phyloP scores from a whole-genome alignment of 2,329 filamentous ascomycete species.

The Hymenoscyphus occultus region DNA sequence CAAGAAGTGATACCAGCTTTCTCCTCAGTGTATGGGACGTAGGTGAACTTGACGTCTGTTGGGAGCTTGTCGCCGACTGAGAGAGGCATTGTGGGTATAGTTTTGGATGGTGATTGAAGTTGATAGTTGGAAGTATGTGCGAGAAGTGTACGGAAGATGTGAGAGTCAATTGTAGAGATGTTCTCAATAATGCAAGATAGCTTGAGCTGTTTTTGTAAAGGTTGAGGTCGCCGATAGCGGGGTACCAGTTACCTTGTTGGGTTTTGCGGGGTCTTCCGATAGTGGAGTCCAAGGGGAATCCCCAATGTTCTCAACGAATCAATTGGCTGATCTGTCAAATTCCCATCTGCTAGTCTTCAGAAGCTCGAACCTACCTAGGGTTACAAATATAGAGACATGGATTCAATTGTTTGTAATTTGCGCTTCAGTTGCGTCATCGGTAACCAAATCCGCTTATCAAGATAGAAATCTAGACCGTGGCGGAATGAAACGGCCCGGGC shows the following conservation, averaged over 20 bases:
- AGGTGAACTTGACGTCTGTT: conserved; percentile 75
- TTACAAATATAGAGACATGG: not conserved
- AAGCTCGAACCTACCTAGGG: not conserved
- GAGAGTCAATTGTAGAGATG: not conserved
- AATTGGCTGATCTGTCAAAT: not conserved
- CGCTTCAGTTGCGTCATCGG: conserved; percentile 73
- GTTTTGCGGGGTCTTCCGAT: not conserved
- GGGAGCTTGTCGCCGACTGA: conserved; percentile 82
- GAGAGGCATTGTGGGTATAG: conserved; percentile 26
- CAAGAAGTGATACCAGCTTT: conserved; percentile 68
- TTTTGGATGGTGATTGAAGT: not conserved
- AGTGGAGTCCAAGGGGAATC: conserved; percentile 4
- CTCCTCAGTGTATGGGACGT: conserved; percentile 74
- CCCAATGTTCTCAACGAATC: conserved; percentile 31
- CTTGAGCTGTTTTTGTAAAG: conserved; percentile 5
- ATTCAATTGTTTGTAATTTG: conserved; percentile 48
- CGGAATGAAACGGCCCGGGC: not conserved
- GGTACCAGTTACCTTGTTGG: not conserved
- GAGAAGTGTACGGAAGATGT: not conserved
- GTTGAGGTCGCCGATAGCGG: not conserved
- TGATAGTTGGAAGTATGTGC: not conserved
- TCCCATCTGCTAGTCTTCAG: not conserved
- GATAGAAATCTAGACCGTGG: not conserved
- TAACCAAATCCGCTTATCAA: conserved; percentile 1
- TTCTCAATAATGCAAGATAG: conserved; percentile 4